Percentiles rank a stretch among this genome's conserved stretches.
phyloP scores from a whole-genome alignment of 2,329 filamentous ascomycete species.

The Claviceps paspali region DNA sequence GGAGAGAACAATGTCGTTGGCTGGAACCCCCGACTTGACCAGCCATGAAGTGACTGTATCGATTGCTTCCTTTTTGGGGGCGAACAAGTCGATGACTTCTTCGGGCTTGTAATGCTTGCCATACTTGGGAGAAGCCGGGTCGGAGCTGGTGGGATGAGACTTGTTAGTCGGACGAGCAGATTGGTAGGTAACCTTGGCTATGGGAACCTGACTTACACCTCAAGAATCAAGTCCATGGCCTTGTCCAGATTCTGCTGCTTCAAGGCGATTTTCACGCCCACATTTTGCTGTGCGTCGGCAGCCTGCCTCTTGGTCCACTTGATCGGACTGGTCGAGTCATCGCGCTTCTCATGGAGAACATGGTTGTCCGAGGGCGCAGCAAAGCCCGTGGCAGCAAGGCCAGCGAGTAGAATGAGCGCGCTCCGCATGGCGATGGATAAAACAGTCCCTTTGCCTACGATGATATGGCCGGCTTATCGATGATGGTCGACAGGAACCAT shows the following conservation, averaged over 20 bases:
- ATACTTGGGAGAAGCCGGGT: constrained; percentile 29
- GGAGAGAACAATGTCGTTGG: constrained; percentile 31
- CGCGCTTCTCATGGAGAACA: constrained; percentile 20
- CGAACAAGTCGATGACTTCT: constrained; percentile 27
- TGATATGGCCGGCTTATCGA: too few relatives aligned
- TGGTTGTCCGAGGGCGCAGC: constrained; percentile 10
- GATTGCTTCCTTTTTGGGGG: constrained; percentile 27
- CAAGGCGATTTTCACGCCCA: constrained; percentile 28
- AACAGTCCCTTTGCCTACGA: neutral
- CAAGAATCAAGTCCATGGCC: constrained; percentile 26
- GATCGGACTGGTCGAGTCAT: constrained; percentile 5
- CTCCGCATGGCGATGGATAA: constrained; percentile 10
- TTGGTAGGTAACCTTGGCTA: too few relatives aligned
- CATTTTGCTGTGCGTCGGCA: constrained; percentile 6
- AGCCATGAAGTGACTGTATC: constrained; percentile 38
- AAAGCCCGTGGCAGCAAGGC: constrained; percentile 9
- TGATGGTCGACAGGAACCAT: too few relatives aligned
- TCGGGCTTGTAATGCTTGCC: constrained; percentile 31
- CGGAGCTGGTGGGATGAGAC: too few relatives aligned
- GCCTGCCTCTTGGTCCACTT: constrained; percentile 13
- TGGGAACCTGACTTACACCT: constrained; percentile 20
- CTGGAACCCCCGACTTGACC: constrained; percentile 31
- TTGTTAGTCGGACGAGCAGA: too few relatives aligned
- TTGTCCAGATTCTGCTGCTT: constrained; percentile 29
- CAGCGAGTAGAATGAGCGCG: constrained; percentile 7